These are phyloP conservation scores for Suillus bovinus DNA, from an alignment of 768 basidiomycete species.

Conservation along the genomic window DNA sequence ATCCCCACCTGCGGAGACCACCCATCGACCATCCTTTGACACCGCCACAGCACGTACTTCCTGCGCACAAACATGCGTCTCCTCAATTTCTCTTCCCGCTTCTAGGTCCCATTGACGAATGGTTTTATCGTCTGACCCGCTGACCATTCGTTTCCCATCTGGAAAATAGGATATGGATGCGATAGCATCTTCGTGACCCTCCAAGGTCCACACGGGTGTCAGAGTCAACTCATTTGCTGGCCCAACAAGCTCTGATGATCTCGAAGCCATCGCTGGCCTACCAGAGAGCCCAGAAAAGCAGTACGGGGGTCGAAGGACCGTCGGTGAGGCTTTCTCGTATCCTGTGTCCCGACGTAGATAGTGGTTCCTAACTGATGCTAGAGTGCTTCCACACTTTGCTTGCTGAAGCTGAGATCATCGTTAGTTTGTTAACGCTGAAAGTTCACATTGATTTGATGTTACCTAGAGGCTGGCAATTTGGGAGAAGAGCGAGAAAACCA, in stretches of 20 bases:
- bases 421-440: not conserved
- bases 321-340: not conserved
- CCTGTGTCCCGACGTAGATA: no score
- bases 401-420: no score
- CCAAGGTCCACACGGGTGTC: not conserved
- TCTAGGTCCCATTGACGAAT: not conserved
- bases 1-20: not conserved
- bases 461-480: not conserved
- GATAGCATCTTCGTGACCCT: not conserved
- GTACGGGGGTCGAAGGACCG: not conserved
- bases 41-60: not conserved
- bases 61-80: not conserved
- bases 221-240: no score
- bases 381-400: no score
- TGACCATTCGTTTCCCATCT: not conserved
- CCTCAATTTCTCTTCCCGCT: not conserved
- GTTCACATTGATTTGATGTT: not conserved
- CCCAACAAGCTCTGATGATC: not conserved
- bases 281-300: no score
- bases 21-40: not conserved
- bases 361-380: no score
- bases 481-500: not conserved
- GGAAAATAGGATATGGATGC: not conserved
- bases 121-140: not conserved
- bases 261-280: not conserved